Percentiles rank a stretch among this genome's conserved stretches.
Evolutionary conservation across 2,329 filamentous ascomycete species (phyloP).

Genomic region (Blastomyces percursus): DNA sequence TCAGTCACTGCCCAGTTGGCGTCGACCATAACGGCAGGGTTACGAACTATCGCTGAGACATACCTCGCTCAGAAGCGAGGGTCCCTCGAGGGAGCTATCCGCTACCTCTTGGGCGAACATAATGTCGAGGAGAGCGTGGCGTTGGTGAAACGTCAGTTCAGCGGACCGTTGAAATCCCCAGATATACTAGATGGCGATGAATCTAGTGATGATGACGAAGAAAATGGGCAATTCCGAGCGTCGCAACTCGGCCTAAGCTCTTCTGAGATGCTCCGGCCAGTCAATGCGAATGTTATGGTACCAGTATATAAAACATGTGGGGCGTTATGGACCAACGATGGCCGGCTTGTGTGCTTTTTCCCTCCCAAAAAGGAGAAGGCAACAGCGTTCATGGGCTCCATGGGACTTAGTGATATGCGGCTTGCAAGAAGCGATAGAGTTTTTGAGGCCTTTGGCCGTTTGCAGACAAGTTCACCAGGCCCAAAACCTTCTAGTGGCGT

Average conservation of each 20-base stretch:
- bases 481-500: conserved; percentile 38
- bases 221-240: conserved; percentile 33
- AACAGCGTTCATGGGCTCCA: conserved; percentile 39
- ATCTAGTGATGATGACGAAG: conserved; percentile 72
- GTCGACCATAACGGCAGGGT: conserved; percentile 39
- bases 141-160: conserved; percentile 47
- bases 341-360: conserved; percentile 49
- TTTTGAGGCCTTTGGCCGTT: conserved; percentile 54
- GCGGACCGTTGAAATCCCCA: conserved; percentile 37
- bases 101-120: conserved; percentile 50
- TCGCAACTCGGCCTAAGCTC: conserved; percentile 39
- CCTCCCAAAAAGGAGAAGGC: conserved; percentile 42
- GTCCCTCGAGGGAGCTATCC: conserved; percentile 51
- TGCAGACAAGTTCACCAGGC: conserved; percentile 42
- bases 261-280: conserved; percentile 42
- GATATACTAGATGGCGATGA: conserved; percentile 54
- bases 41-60: conserved; percentile 45
- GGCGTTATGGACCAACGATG: conserved; percentile 47
- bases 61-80: conserved; percentile 42
- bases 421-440: conserved; percentile 41
- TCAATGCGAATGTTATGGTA: conserved; percentile 53
- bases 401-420: conserved; percentile 39
- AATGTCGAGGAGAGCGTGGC: conserved; percentile 47
- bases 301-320: conserved; percentile 50
- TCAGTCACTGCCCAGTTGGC: conserved; percentile 44